phyloP scores from a whole-genome alignment of 176 grass and related monocot species.

The Oryza rufipogon region DNA sequence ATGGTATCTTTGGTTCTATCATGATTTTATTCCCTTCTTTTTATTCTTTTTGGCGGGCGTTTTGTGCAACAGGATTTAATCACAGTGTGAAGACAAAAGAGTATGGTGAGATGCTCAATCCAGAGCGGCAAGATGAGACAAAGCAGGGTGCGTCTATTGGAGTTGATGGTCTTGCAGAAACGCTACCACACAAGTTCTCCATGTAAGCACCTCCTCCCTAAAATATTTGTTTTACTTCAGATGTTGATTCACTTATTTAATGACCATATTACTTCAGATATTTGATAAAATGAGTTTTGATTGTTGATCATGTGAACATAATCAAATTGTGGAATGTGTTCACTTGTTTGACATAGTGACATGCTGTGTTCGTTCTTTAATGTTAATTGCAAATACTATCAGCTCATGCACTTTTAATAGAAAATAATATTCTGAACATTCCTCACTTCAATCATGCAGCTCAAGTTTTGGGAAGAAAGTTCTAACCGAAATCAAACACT shows the following conservation, averaged over 20 bases:
- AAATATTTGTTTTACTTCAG: slow-evolving; percentile 9
- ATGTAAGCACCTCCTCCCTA: slow-evolving; percentile 41
- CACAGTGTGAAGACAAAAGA: slow-evolving; percentile 41
- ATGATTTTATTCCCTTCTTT: not conserved
- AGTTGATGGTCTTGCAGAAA: slow-evolving; percentile 40
- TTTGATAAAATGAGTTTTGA: slow-evolving; percentile 3
- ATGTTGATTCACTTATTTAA: slow-evolving; percentile 10
- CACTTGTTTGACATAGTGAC: slow-evolving; percentile 16
- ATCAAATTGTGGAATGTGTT: slow-evolving; percentile 8
- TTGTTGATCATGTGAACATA: not conserved
- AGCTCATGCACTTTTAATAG: slow-evolving; percentile 4
- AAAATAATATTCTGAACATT: slow-evolving; percentile 10
- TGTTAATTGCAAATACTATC: not conserved
- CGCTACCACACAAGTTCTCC: slow-evolving; percentile 41
- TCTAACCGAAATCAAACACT: slow-evolving; percentile 56
- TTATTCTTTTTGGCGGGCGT: not conserved
- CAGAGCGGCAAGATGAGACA: slow-evolving; percentile 44
- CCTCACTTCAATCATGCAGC: slow-evolving; percentile 51
- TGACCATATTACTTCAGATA: not conserved
- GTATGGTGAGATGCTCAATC: slow-evolving; percentile 44
- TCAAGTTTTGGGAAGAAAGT: slow-evolving; percentile 55
- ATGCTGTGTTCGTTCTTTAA: not conserved
- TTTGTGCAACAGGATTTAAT: slow-evolving; percentile 50
- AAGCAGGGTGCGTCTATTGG: slow-evolving; percentile 43
- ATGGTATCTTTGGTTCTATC: not conserved